Conservation (phyloP, 2,329 filamentous ascomycete species). For the Atkinsonella texensis region DNA sequence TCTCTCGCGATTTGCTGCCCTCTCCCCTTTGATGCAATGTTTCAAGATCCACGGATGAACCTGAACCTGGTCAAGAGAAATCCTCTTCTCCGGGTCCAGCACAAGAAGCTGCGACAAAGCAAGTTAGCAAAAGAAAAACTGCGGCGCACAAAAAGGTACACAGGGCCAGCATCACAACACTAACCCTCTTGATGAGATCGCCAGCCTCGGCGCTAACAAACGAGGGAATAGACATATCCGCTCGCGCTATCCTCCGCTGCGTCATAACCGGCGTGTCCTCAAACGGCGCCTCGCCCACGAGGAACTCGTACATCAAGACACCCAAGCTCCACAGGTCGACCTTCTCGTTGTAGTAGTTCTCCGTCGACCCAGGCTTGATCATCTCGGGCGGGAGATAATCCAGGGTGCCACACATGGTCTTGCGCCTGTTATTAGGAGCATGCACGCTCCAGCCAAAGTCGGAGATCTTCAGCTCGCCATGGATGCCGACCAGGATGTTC, state of each 20-base stretch:
- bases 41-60: conserved; percentile 94
- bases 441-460: conserved; percentile 99
- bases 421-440: conserved; percentile 83
- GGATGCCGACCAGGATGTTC: conserved; percentile 51
- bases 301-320: conserved; percentile 89
- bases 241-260: conserved; percentile 73
- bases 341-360: conserved; percentile 90
- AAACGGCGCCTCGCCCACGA: conserved; percentile 92
- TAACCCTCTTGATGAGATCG: conserved; percentile 83
- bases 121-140: conserved; percentile 13
- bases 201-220: conserved; percentile 85
- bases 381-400: conserved; percentile 98
- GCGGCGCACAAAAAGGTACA: not conserved
- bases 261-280: conserved; percentile 95
- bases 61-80: conserved; percentile 80
- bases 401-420: conserved; percentile 93
- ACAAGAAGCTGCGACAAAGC: conserved; percentile 60
- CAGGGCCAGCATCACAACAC: conserved; percentile 14
- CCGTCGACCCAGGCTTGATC: conserved; percentile 68
- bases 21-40: conserved; percentile 65
- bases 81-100: conserved; percentile 84
- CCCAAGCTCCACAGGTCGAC: conserved; percentile 94
- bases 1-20: conserved; percentile 39
- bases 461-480: conserved; percentile 96
- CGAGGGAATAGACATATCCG: conserved; percentile 83